Evolutionary conservation across 495 filamentous ascomycete species (phyloP), one percentile per base, ranked within the genome.

Genomic region (Neurospora discreta): DNA sequence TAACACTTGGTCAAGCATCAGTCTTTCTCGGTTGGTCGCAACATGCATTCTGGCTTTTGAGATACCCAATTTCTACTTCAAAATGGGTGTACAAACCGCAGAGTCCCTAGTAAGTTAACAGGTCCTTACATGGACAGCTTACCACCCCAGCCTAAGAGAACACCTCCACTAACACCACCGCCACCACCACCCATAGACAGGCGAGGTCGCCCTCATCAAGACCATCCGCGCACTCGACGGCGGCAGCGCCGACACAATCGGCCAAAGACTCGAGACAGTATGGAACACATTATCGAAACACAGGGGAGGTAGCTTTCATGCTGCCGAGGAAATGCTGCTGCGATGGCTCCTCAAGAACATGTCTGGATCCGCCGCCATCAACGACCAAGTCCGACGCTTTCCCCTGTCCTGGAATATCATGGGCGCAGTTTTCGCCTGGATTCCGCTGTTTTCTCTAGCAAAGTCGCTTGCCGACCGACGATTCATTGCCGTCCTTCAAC

Each of bases 291-390:
- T 84, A 7, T 74, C 78, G 11, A 73, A 77, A 15, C 74, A 77
- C 33, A 75, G 73, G 6, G 72, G 74, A 20, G 78, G 78, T n/a
- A 77, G 73, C 70, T 82, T 84, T 44, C 81, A 84, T 69, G 82
- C 80, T 9, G 82, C 82, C 41, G 82, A 86, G 75, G 82, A 84
- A 69, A 85, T 79, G 73, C 79, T 84, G 74, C 68, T 84, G 72
- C 81, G 84, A 77, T 84, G 81, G 81, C 78, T 86, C 38, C 81
- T 85, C 33, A 85, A 86, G 72, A 78, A 82, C 65, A 85, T 85
- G 83, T 80, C 78, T 40, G 81, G 82, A 30, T 72, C 75, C 43
- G 79, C 77, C 40, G 73, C 79, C 11, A 78, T 75, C 69, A 80
- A 82, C 72, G 84, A 85, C 71, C 79, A 79, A 41, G 65, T 85